A percentile compares a stretch with the other conserved stretches of the same genome.
These are phyloP conservation scores for Begonia loranthoides DNA, from an alignment of 306 rosid species.

Conservation along the genomic window DNA sequence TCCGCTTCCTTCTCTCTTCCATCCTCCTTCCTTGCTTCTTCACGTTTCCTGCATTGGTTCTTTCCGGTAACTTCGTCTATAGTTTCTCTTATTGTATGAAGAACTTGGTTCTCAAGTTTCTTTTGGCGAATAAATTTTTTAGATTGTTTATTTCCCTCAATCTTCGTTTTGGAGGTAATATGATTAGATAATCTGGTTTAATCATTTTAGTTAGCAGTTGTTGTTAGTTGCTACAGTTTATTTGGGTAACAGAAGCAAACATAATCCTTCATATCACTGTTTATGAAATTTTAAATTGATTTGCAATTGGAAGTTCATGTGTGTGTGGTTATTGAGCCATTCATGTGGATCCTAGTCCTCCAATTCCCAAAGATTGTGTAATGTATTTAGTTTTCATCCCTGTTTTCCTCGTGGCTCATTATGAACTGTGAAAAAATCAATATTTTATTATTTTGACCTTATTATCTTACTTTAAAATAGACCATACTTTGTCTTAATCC, in stretches of 20 bases:
- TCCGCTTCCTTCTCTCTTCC: background rate
- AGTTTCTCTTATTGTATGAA: too few relatives aligned
- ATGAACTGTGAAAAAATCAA: too few relatives aligned
- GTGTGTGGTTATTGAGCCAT: background rate
- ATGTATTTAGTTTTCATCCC: too few relatives aligned
- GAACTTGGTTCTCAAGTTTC: too few relatives aligned
- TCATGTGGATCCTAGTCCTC: background rate
- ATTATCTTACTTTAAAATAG: too few relatives aligned
- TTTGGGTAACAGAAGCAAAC: background rate
- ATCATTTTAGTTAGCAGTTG: background rate
- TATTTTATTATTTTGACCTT: too few relatives aligned
- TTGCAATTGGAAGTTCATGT: background rate
- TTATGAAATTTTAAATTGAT: background rate
- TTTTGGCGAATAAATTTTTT: background rate
- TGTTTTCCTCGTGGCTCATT: too few relatives aligned
- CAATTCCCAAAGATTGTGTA: too few relatives aligned
- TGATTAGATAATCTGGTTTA: too few relatives aligned
- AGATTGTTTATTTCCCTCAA: background rate
- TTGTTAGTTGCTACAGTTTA: too few relatives aligned
- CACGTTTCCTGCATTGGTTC: background rate
- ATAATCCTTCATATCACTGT: background rate
- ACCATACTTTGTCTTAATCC: too few relatives aligned
- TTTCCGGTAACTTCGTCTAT: background rate
- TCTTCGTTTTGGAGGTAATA: background rate
- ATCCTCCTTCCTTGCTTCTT: background rate